phyloP scores from a whole-genome alignment of 2,329 filamentous ascomycete genomes.

The Fusarium stilboides region DNA sequence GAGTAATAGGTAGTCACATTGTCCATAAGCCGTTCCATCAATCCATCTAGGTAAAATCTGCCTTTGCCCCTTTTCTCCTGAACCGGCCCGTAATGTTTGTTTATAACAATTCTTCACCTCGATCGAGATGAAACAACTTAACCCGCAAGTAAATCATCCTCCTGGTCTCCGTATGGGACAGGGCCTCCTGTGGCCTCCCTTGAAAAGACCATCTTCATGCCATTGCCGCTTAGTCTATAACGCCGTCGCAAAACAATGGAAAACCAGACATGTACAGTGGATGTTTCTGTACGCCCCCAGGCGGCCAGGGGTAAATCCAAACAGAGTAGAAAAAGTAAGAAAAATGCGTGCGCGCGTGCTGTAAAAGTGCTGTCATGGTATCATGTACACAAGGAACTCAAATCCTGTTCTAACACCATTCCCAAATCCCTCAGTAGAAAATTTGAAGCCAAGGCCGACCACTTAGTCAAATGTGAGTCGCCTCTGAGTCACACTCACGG shows the following conservation, averaged over 20 bases:
- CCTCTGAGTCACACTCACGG: slow-evolving; percentile 78
- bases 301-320: slow-evolving; percentile 35
- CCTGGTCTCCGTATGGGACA: slow-evolving; percentile 19
- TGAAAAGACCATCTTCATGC: slow-evolving; percentile 33
- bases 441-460: slow-evolving; percentile 52
- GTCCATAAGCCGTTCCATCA: slow-evolving; percentile 40
- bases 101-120: slow-evolving; percentile 32
- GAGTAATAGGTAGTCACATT: slow-evolving; percentile 38
- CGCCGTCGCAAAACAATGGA: slow-evolving; percentile 45
- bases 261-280: slow-evolving; percentile 30
- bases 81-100: slow-evolving; percentile 31
- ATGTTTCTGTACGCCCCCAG: slow-evolving; percentile 40
- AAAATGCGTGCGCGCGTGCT: slow-evolving; percentile 39
- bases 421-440: slow-evolving; percentile 16
- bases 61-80: slow-evolving; percentile 34
- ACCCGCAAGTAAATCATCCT: slow-evolving; percentile 26
- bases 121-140: slow-evolving; percentile 37
- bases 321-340: slow-evolving; percentile 17
- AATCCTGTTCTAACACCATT: slow-evolving; percentile 26
- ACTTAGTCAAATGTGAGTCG: slow-evolving; percentile 86
- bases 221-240: slow-evolving; percentile 49
- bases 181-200: slow-evolving; percentile 24
- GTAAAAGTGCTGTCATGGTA: slow-evolving; percentile 55
- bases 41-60: slow-evolving; percentile 24
- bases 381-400: slow-evolving; percentile 53